Percentiles rank a stretch among this genome's conserved stretches.
phyloP scores from a whole-genome alignment of 2,329 filamentous ascomycete species.

The Parastagonospora avenae region DNA sequence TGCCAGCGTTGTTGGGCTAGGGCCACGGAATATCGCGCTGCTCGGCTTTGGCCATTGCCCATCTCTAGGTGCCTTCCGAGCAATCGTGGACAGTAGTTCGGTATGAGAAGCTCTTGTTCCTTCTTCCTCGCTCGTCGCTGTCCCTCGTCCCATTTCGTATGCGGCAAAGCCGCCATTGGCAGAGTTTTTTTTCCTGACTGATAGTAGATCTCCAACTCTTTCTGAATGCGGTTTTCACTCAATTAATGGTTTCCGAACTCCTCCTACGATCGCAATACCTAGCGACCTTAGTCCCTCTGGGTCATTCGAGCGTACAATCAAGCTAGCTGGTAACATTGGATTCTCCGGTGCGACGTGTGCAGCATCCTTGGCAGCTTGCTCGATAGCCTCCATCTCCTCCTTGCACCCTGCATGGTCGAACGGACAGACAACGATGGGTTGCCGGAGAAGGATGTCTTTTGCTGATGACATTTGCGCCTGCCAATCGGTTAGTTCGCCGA shows the following conservation, averaged over 20 bases:
- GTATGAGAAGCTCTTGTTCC: no score
- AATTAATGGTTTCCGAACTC: constrained; percentile 67
- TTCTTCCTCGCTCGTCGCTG: neutral
- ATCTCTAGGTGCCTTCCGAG: no score
- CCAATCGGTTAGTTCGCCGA: constrained; percentile 11
- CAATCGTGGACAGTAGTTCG: no score
- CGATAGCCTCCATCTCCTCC: constrained; percentile 98
- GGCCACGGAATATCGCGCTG: no score
- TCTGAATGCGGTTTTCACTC: constrained; percentile 56
- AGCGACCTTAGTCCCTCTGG: constrained; percentile 64
- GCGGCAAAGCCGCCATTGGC: neutral
- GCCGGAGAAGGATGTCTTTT: constrained; percentile 83
- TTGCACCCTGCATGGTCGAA: constrained; percentile 95
- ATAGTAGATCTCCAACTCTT: neutral
- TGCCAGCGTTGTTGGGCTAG: no score
- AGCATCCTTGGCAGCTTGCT: constrained; percentile 92
- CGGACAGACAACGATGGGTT: constrained; percentile 95
- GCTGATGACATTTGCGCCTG: constrained; percentile 88
- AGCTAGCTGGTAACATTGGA: constrained; percentile 86
- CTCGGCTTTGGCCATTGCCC: no score
- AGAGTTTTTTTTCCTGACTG: neutral
- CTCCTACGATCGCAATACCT: constrained; percentile 67
- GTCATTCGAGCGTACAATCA: constrained; percentile 80
- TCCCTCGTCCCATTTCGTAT: neutral
- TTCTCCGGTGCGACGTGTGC: constrained; percentile 86